Base-by-base conservation (phyloP, 2,329 filamentous ascomycete species). In the Cytospora schulzeri region DNA sequence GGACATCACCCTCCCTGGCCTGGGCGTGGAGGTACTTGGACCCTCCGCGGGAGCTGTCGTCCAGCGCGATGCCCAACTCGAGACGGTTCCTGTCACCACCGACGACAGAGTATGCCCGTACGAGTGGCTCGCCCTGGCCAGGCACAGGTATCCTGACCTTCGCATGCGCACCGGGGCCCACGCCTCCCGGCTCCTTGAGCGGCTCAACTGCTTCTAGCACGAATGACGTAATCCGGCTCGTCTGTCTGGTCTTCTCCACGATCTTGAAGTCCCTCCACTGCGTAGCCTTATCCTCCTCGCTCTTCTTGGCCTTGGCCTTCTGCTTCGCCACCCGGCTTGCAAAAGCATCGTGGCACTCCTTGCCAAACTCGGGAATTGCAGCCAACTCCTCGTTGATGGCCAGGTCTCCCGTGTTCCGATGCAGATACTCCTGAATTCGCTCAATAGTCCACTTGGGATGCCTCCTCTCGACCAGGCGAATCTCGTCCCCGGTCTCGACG, bases 401-500 rank as follows among this genome's bases (percentile, higher is more conserved):
- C 1, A 77, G 69, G 69, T 88, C 80, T 38, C 78, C 78, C 29
- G 76, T 79, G 35, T 84, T 81, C 8, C 83, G 78, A 71, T 88
- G 86, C 45, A 89, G 74, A 67, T 85, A 89, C 73, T 88, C 83
- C 72, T 89, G 87, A 0, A 90, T 76, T 14, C 83, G 77, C 71
- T 86, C 84, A 38, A 90, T 80, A 0, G 86, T 87, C 88, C 88
- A 90, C 50, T 78, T 69, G 0, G 86, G 85, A 75, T 84, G 78
- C 24, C 73, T 78, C 15, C 87, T 78, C 72, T 85, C 81, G 0
- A 88, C 75, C 0, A 90, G 76, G 5, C 73, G 74, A 66, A 90
- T 83, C 69, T 79, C 76, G 69, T 89, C 86, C 9, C 87, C 87
- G 0, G 80, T 79, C 22, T 77, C 73, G 51, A 90, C 80, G 0